Percentiles rank a stretch among this genome's conserved stretches.
These are phyloP conservation scores for Pyricularia grisea DNA, from an alignment of 2,329 filamentous ascomycete genomes.

Conservation along the genomic window DNA sequence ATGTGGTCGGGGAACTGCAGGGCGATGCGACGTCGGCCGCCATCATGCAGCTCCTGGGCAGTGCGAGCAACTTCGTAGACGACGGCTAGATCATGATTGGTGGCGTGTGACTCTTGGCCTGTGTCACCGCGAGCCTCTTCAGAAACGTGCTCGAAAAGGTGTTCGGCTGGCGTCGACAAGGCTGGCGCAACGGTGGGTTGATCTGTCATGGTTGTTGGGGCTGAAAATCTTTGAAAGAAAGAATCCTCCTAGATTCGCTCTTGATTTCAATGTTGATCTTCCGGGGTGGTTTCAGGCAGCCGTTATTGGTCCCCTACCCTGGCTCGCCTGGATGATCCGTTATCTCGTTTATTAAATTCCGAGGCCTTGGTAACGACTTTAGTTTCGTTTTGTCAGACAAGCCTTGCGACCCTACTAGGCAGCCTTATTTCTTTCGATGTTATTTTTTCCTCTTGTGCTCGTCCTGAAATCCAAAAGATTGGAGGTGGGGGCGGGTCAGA, in stretches of 20 bases:
- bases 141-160: constrained; percentile 44
- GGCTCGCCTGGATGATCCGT: not conserved
- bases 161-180: constrained; percentile 54
- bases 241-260: not conserved
- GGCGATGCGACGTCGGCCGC: constrained; percentile 67
- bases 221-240: not conserved
- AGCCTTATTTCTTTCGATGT: not conserved
- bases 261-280: not conserved
- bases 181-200: constrained; percentile 45
- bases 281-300: not conserved
- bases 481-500: not conserved
- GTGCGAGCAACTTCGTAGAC: constrained; percentile 85
- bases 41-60: constrained; percentile 61
- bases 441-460: not conserved
- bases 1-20: constrained; percentile 95
- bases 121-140: constrained; percentile 17
- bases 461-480: not conserved
- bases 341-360: not conserved
- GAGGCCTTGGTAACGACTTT: not conserved
- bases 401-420: not conserved
- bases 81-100: constrained; percentile 60
- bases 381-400: not conserved
- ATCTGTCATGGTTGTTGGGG: constrained; percentile 26
- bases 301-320: not conserved
- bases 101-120: constrained; percentile 21